A percentile compares a stretch with the other conserved stretches of the same genome.
Evolutionary conservation across 2,329 filamentous ascomycete species (phyloP).

Genomic region (Chaetomiaceae sp.): DNA sequence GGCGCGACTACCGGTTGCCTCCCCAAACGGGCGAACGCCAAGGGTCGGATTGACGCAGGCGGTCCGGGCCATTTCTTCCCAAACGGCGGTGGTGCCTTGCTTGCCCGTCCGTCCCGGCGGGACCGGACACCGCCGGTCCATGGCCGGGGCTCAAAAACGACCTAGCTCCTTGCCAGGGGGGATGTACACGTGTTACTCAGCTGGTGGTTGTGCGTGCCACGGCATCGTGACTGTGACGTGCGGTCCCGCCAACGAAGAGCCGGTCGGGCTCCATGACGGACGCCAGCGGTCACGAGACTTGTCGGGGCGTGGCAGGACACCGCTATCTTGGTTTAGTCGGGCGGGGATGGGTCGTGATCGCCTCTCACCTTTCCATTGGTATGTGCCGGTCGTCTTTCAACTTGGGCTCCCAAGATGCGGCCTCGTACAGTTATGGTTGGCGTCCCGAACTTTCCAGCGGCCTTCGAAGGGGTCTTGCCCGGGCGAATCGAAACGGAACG

Average conservation of each 20-base stretch:
- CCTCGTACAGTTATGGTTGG: no score
- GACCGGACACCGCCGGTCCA: conserved; percentile 8
- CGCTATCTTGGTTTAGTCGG: not conserved
- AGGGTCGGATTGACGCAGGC: conserved; percentile 11
- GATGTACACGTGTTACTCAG: conserved; percentile 21
- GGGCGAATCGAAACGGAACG: no score
- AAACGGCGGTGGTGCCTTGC: conserved; percentile 12
- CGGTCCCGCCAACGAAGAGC: no score
- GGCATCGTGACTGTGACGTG: conserved; percentile 6
- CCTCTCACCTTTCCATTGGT: no score
- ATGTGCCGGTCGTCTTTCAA: no score
- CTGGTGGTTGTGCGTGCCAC: conserved; percentile 10
- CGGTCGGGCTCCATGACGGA: not conserved
- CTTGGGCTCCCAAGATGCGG: no score
- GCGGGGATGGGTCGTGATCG: no score
- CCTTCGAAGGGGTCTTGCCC: no score
- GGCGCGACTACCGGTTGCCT: conserved; percentile 9
- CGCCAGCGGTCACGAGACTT: conserved; percentile 3
- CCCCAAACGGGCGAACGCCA: conserved; percentile 8
- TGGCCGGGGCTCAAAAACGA: conserved; percentile 6
- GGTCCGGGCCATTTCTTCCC: conserved; percentile 6
- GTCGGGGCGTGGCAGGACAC: not conserved
- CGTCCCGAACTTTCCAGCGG: no score
- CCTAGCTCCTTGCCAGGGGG: conserved; percentile 16
- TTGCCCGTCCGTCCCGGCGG: conserved; percentile 2